phyloP scores from a whole-genome alignment of 805 yeast species.

The Diddensiella caesifluorescens region DNA sequence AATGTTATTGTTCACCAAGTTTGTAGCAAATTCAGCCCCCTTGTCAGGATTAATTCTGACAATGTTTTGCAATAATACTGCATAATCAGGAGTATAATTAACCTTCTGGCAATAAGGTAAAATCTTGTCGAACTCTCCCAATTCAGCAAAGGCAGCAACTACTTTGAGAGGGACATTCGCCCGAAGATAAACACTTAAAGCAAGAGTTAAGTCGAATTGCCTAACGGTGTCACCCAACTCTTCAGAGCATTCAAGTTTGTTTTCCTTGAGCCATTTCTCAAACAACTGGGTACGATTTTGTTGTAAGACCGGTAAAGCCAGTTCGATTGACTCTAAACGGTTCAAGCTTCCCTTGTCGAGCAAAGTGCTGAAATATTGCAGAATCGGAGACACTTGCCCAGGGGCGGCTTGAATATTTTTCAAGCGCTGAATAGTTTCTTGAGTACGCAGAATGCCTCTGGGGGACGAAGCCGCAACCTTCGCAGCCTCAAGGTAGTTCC shows the following conservation, averaged over 20 bases:
- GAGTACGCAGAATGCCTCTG: conserved; percentile 74
- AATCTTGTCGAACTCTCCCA: conserved; percentile 94
- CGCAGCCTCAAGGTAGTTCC: conserved; percentile 90
- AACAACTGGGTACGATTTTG: conserved; percentile 90
- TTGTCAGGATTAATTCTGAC: conserved; percentile 94
- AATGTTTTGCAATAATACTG: conserved; percentile 82
- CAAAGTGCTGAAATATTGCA: conserved; percentile 85
- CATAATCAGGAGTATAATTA: conserved; percentile 82
- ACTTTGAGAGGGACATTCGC: conserved; percentile 83
- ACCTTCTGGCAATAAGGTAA: conserved; percentile 90
- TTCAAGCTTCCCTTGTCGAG: conserved; percentile 90
- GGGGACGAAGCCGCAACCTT: conserved; percentile 94
- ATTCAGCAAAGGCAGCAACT: conserved; percentile 84
- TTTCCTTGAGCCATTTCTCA: conserved; percentile 95
- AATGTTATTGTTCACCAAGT: conserved; percentile 62
- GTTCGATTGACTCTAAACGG: conserved; percentile 87
- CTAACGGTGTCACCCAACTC: conserved; percentile 95
- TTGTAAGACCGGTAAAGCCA: conserved; percentile 91
- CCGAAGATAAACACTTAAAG: conserved; percentile 84
- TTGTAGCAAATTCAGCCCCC: conserved; percentile 94
- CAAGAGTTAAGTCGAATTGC: conserved; percentile 77
- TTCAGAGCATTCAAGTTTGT: conserved; percentile 90
- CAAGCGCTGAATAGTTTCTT: conserved; percentile 87
- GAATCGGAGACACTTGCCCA: conserved; percentile 89
- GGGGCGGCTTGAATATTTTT: conserved; percentile 88